Base-by-base conservation (phyloP, 306 rosid species). In the Fagus sylvatica region DNA sequence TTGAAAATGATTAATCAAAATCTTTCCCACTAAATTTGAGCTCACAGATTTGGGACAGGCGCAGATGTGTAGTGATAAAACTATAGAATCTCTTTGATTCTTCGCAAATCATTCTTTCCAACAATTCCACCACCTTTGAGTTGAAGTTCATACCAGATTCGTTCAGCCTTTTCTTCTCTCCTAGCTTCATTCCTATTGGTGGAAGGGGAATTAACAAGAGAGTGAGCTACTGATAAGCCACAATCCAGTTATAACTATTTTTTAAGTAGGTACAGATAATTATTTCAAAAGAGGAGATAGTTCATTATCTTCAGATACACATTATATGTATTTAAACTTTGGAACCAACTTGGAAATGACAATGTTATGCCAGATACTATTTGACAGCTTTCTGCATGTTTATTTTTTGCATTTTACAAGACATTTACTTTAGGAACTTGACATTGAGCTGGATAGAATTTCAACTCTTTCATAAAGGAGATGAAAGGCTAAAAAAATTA, bases 181-280 rank as follows among this genome's bases (percentile, higher is more conserved):
- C 90, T 78, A 88, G 88, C 77, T 78, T 77, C 82, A 73, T 75
- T 65, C 85, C 82, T 79, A 94, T 66, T 16, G 83, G 89, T 71
- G 97, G 93, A 55, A 94, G 28, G 96, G 54, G 80, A 80, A 73
- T 93, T 90, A 77, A 90, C 84, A 17, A 92, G 86, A 78, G 87
- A 68, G 73, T 76, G 74, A 69, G 87, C 78, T 71, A 77, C 87
- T 68, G 87, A 74, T 75, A 84, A 73, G 82, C 86, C 76, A 77
- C 77, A 84, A 72, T 92, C 92, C 98, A 92, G 94, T 73, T 79
- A 76, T 72, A 72, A 73, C 28, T 22, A 22, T 22, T 22, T 22
- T 22, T 22, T 22, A 22, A 22, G 28, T 22, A 22, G 28, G 28
- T 22, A 22, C 28, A 22, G 28, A 22, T 22, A 22, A 22, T 22